phyloP scores from a whole-genome alignment of 208 protist species.

The Acanthamoeba triangularis region DNA sequence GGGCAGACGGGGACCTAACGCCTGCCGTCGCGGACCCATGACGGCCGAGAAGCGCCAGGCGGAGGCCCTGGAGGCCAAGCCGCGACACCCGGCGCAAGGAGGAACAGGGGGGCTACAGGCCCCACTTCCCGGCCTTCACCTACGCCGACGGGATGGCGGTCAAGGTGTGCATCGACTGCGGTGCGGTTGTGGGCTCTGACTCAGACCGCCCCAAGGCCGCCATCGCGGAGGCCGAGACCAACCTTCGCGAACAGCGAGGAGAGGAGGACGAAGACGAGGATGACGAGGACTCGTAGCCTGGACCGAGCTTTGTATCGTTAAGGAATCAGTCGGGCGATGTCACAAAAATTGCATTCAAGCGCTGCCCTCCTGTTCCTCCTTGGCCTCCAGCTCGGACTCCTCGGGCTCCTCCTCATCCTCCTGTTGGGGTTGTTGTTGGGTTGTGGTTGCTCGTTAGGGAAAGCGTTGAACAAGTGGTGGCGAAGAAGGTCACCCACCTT shows the following conservation, averaged over 20 bases:
- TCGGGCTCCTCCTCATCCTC: conserved; percentile 28
- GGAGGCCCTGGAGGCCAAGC: background rate
- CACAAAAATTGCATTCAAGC: background rate
- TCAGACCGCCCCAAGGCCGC: background rate
- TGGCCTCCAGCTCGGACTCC: background rate
- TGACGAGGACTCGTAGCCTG: too few species aligned
- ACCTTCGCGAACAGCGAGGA: background rate
- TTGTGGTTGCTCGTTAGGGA: background rate
- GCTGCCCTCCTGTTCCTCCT: conserved; percentile 17
- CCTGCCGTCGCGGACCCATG: background rate
- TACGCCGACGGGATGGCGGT: background rate
- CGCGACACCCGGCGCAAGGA: background rate
- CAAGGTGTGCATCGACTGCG: conserved; percentile 24
- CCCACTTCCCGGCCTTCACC: background rate
- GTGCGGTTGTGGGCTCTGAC: background rate
- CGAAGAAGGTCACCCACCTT: background rate
- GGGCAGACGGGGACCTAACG: background rate
- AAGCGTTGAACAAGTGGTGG: background rate
- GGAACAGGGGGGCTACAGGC: background rate
- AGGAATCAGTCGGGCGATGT: too few species aligned
- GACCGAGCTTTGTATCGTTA: too few species aligned
- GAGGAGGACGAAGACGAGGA: background rate
- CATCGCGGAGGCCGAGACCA: background rate
- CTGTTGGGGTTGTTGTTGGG: background rate
- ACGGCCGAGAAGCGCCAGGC: background rate